Evolutionary conservation across 1,139 yeast genomes (phyloP).

Genomic region (Magnusiomyces tetraspermus): DNA sequence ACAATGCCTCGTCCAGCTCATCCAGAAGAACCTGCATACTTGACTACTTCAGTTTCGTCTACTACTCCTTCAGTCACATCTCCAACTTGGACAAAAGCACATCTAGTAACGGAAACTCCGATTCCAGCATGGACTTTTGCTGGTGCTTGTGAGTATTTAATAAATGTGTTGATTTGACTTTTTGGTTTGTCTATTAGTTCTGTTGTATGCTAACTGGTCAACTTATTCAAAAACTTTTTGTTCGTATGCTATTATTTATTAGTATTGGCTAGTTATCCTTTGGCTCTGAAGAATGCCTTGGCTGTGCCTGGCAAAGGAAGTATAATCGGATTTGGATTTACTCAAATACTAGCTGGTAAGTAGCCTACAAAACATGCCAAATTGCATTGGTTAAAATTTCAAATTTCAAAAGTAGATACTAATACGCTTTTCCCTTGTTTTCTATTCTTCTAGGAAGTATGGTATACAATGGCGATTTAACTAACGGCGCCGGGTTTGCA

Average conservation of each 20-base stretch:
- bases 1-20: too few relatives aligned
- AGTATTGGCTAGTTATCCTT: constrained; percentile 26
- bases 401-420: too few relatives aligned
- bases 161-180: not conserved
- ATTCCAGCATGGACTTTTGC: constrained; percentile 13
- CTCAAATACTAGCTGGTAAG: constrained; percentile 62
- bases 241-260: not conserved
- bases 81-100: not conserved
- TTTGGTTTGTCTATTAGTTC: not conserved
- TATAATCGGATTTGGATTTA: constrained; percentile 54
- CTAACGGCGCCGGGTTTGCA: constrained; percentile 79
- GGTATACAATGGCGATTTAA: constrained; percentile 67
- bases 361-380: not conserved
- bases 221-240: not conserved
- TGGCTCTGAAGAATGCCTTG: constrained; percentile 20
- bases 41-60: not conserved
- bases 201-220: too few relatives aligned
- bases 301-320: constrained; percentile 41
- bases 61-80: not conserved
- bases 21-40: too few relatives aligned
- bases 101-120: constrained; percentile 7
- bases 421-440: not conserved
- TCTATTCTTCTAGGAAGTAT: constrained; percentile 45
- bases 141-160: constrained; percentile 8
- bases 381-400: not conserved